Percentiles rank a stretch among this genome's conserved stretches.
Conservation (phyloP, 202 grass and related monocot genomes). For the Cymbopogon flexuosus region DNA sequence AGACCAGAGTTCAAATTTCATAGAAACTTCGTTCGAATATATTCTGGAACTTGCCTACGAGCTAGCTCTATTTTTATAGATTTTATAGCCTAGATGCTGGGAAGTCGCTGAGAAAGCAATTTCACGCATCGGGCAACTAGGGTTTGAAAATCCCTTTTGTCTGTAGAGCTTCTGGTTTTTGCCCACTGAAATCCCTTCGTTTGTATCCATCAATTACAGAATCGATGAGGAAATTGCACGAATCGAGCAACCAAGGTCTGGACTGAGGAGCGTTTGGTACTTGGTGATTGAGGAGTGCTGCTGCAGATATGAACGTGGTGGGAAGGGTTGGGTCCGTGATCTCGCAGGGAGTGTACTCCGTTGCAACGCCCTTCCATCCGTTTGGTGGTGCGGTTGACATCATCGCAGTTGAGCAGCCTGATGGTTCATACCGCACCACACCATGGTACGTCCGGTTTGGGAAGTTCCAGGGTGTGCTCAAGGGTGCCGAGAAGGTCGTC, state of each 20-base stretch:
- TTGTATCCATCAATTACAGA: slow-evolving; percentile 16
- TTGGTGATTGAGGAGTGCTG: slow-evolving; percentile 10
- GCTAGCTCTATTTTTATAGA: neutral
- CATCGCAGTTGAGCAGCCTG: slow-evolving; percentile 81
- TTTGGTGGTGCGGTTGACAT: slow-evolving; percentile 96
- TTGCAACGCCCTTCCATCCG: slow-evolving; percentile 92
- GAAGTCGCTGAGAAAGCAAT: neutral
- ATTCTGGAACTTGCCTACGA: neutral
- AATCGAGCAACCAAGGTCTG: slow-evolving; percentile 9
- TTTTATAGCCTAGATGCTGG: neutral
- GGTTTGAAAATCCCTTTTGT: neutral
- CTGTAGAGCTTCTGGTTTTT: neutral
- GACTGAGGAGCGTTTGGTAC: slow-evolving; percentile 24
- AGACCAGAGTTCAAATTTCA: neutral
- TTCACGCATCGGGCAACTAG: neutral
- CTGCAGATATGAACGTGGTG: slow-evolving; percentile 74
- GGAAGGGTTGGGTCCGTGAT: slow-evolving; percentile 79
- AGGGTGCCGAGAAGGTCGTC: slow-evolving; percentile 84
- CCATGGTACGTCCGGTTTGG: slow-evolving; percentile 98
- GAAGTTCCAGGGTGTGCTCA: slow-evolving; percentile 98
- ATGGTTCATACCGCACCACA: slow-evolving; percentile 85
- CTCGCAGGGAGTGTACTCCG: slow-evolving; percentile 92
- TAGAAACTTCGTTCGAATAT: neutral
- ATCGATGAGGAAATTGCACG: slow-evolving; percentile 1
- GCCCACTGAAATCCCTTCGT: neutral